Evolutionary conservation across 2,329 filamentous ascomycete species (phyloP).

Genomic region (Sporothrix protearum): DNA sequence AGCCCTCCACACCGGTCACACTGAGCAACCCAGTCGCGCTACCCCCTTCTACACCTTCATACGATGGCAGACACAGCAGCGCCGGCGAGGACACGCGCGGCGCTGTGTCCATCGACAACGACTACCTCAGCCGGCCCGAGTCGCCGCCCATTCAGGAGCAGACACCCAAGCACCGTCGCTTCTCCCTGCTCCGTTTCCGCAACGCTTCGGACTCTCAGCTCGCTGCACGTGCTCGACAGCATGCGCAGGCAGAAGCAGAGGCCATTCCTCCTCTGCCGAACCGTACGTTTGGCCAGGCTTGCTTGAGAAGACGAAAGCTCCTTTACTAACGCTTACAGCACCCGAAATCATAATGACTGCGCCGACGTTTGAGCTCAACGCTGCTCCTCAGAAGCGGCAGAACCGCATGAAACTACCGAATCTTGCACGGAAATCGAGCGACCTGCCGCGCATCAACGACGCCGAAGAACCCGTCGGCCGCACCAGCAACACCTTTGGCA

Average conservation of each 20-base stretch:
- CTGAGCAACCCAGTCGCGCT: slow-evolving; percentile 22
- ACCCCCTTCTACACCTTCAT: slow-evolving; percentile 34
- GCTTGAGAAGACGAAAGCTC: neutral
- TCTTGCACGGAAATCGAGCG: slow-evolving; percentile 52
- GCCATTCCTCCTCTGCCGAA: slow-evolving; percentile 56
- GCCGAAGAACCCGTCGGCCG: slow-evolving; percentile 30
- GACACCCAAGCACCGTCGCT: slow-evolving; percentile 55
- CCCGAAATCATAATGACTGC: slow-evolving; percentile 86
- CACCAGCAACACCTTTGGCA: slow-evolving; percentile 24
- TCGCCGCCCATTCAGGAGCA: slow-evolving; percentile 55
- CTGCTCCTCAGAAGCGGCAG: slow-evolving; percentile 50
- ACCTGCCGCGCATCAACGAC: slow-evolving; percentile 42
- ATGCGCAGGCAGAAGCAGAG: slow-evolving; percentile 50
- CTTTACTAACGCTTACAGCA: slow-evolving; percentile 40
- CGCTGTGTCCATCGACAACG: slow-evolving; percentile 29
- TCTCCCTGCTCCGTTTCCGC: slow-evolving; percentile 75
- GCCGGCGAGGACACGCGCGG: slow-evolving; percentile 29
- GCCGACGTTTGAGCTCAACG: slow-evolving; percentile 64
- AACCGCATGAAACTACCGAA: slow-evolving; percentile 54
- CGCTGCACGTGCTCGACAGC: slow-evolving; percentile 68
- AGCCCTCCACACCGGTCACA: slow-evolving; percentile 11
- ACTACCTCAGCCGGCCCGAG: slow-evolving; percentile 39
- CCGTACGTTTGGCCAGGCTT: slow-evolving; percentile 43
- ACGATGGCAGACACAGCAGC: slow-evolving; percentile 30
- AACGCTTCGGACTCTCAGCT: slow-evolving; percentile 93